These are phyloP conservation scores for Medakamo hakoo DNA, from an alignment of 139 green algal genomes.

Conservation along the genomic window DNA sequence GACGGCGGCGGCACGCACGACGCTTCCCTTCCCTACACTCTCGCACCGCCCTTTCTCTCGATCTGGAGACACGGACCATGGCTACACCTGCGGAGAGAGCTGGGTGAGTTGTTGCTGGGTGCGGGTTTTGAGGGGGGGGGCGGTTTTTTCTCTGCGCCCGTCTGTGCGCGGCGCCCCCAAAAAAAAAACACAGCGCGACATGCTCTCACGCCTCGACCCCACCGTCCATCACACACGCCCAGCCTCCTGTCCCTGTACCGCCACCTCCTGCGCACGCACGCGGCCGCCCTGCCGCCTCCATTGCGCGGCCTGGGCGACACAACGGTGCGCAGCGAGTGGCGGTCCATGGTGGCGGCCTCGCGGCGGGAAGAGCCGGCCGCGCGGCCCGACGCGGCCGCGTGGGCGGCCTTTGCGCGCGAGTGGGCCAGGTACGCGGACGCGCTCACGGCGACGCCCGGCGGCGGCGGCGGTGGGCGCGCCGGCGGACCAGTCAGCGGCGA, in stretches of 20 bases:
- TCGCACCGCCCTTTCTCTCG: neutral
- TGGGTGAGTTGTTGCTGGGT: too few species aligned
- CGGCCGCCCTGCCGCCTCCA: slow-evolving; percentile 32
- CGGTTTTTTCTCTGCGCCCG: too few species aligned
- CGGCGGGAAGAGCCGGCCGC: too few species aligned
- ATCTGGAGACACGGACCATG: neutral
- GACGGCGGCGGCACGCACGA: too few species aligned
- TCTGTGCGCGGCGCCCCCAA: too few species aligned
- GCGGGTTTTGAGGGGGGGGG: too few species aligned
- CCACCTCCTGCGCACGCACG: slow-evolving; percentile 47
- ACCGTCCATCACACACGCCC: too few species aligned
- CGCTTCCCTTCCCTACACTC: neutral
- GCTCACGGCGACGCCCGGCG: slow-evolving; percentile 20
- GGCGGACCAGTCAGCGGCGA: neutral
- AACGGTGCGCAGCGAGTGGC: slow-evolving; percentile 49
- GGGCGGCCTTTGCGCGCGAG: slow-evolving; percentile 42
- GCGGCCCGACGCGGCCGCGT: slow-evolving; percentile 40
- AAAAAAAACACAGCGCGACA: too few species aligned
- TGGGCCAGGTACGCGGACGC: slow-evolving; percentile 46
- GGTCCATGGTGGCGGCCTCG: slow-evolving; percentile 29
- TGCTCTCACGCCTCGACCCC: too few species aligned
- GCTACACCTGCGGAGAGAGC: neutral
- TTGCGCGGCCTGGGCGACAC: slow-evolving; percentile 49
- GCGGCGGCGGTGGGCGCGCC: neutral
- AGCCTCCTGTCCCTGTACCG: slow-evolving; percentile 26